phyloP scores from a whole-genome alignment of 768 basidiomycete species.

The Hericium rajendrae region DNA sequence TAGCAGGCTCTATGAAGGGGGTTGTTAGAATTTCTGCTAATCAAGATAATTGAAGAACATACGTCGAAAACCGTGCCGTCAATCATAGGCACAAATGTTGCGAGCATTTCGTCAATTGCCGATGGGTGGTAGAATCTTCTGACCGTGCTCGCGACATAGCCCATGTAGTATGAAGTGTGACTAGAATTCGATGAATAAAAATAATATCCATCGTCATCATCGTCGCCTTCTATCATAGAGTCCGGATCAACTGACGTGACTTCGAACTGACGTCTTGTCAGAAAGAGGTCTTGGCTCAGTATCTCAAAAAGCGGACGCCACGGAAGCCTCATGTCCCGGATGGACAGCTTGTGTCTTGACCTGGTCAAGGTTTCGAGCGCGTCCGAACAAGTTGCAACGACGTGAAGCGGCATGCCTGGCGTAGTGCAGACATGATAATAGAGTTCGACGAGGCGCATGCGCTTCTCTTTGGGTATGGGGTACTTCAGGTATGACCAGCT shows the following conservation, averaged over 20 bases:
- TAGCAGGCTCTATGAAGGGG: slow-evolving; percentile 45
- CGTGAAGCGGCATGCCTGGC: slow-evolving; percentile 67
- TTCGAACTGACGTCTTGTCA: slow-evolving; percentile 68
- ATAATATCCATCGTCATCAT: not conserved
- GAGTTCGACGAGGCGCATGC: slow-evolving; percentile 64
- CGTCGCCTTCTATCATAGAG: too few relatives aligned
- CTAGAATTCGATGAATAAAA: slow-evolving; percentile 24
- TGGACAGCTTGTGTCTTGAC: slow-evolving; percentile 65
- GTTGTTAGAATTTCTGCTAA: slow-evolving; percentile 2
- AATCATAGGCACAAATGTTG: slow-evolving; percentile 71
- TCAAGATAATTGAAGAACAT: slow-evolving; percentile 20
- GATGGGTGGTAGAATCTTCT: slow-evolving; percentile 86
- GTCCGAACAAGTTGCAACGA: slow-evolving; percentile 60
- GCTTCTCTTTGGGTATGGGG: slow-evolving; percentile 72
- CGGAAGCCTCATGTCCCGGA: slow-evolving; percentile 72
- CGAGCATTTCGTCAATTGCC: slow-evolving; percentile 79
- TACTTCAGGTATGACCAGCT: slow-evolving; percentile 83
- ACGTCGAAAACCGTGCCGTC: slow-evolving; percentile 71
- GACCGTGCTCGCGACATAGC: slow-evolving; percentile 53
- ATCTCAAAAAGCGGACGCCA: slow-evolving; percentile 75
- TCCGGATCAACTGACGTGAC: slow-evolving; percentile 44
- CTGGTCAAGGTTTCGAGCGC: slow-evolving; percentile 47
- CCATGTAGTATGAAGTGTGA: slow-evolving; percentile 72
- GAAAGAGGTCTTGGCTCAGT: slow-evolving; percentile 65
- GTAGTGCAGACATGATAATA: slow-evolving; percentile 69